phyloP scores from a whole-genome alignment of 192 early-diverging fungal genomes.

The Podila minutissima region DNA sequence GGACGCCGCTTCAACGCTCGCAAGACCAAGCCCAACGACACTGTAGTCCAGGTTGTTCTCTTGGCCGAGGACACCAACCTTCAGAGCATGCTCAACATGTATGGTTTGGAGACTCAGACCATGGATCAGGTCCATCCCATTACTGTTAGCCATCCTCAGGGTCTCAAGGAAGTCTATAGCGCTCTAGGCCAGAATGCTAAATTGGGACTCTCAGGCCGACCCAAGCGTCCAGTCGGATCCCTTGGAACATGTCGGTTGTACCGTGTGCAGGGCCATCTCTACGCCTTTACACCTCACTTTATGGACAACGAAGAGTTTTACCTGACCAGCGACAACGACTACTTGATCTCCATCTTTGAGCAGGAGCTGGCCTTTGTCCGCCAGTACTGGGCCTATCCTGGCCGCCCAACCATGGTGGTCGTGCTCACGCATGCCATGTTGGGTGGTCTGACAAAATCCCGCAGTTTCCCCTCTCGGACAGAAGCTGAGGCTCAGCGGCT shows the following conservation, averaged over 20 bases:
- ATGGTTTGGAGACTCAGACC: slow-evolving; percentile 85
- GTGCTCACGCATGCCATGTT: slow-evolving; percentile 84
- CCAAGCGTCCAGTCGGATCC: slow-evolving; percentile 80
- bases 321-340: slow-evolving; percentile 86
- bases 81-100: slow-evolving; percentile 74
- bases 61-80: slow-evolving; percentile 77
- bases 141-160: slow-evolving; percentile 76
- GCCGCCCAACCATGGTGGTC: slow-evolving; percentile 82
- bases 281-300: slow-evolving; percentile 87
- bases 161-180: slow-evolving; percentile 80
- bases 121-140: slow-evolving; percentile 75
- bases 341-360: slow-evolving; percentile 80
- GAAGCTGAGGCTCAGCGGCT: slow-evolving; percentile 22
- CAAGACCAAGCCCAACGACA: slow-evolving; percentile 60
- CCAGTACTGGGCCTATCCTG: slow-evolving; percentile 75
- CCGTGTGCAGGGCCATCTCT: slow-evolving; percentile 83
- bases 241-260: slow-evolving; percentile 84
- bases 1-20: slow-evolving; percentile 72
- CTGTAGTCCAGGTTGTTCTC: slow-evolving; percentile 83
- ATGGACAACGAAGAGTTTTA: slow-evolving; percentile 91
- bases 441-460: slow-evolving; percentile 60
- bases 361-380: slow-evolving; percentile 79
- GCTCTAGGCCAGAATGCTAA: slow-evolving; percentile 82
- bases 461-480: slow-evolving; percentile 37
- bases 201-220: slow-evolving; percentile 78